Conservation (phyloP, 2,329 filamentous ascomycete genomes). For the Fusarium nodosum region DNA sequence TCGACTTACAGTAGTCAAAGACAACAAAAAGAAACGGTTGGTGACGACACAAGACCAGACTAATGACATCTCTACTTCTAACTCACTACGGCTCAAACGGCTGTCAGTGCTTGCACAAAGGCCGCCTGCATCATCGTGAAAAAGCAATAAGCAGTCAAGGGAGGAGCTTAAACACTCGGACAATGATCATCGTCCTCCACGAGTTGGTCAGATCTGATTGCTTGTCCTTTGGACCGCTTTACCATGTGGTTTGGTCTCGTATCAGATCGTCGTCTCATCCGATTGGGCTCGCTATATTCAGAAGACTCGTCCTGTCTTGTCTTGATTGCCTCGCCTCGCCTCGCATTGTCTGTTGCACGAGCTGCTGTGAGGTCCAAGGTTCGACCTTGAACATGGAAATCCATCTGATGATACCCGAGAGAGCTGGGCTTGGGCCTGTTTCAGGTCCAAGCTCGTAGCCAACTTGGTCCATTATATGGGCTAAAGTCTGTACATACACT, state of each 20-base stretch:
- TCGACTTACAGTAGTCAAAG: slow-evolving; percentile 1
- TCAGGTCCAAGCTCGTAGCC: slow-evolving; percentile 16
- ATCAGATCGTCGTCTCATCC: slow-evolving; percentile 14
- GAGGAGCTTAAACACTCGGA: slow-evolving; percentile 18
- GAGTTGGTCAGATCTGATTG: slow-evolving; percentile 30
- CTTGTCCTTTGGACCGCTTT: slow-evolving; percentile 27
- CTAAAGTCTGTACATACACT: not conserved
- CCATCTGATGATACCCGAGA: slow-evolving; percentile 26
- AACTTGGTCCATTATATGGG: slow-evolving; percentile 9
- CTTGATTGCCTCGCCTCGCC: slow-evolving; percentile 15
- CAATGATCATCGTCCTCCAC: slow-evolving; percentile 3
- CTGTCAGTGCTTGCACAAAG: slow-evolving; percentile 20
- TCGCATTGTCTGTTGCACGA: slow-evolving; percentile 18
- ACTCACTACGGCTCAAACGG: slow-evolving; percentile 3
- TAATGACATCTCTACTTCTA: not conserved
- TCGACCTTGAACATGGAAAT: slow-evolving; percentile 17
- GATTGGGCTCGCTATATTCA: slow-evolving; percentile 15
- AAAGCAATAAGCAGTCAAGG: slow-evolving; percentile 18
- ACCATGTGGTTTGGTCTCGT: slow-evolving; percentile 10
- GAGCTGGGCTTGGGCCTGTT: not conserved
- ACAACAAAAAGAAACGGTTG: slow-evolving; percentile 14
- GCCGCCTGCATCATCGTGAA: not conserved
- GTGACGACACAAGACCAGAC: slow-evolving; percentile 29
- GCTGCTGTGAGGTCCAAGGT: slow-evolving; percentile 4
- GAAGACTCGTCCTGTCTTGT: slow-evolving; percentile 15